Evolutionary conservation across 352 stramenopile species (phyloP), one percentile per base, ranked within the genome.

Genomic region (Elongisporangium undulatum): DNA sequence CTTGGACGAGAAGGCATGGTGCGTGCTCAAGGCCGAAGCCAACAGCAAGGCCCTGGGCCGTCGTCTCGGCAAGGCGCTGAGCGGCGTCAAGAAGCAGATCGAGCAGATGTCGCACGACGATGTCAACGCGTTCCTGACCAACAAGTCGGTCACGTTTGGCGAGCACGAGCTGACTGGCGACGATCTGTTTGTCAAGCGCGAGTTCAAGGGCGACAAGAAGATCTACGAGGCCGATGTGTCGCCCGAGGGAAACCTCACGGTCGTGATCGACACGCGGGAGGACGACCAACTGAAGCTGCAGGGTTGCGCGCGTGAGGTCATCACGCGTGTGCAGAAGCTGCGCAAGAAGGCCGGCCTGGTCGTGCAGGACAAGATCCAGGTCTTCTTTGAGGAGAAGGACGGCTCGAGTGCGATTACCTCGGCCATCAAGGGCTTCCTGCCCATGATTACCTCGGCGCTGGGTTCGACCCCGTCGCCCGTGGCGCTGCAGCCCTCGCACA

Each of bases 241-340:
- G 34, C 66, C 72, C 0, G 86, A 97, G 61, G 91, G 95, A 55
- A 90, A 95, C 67, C 78, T 98, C 22, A 93, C 98, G 59, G 92
- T 99, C 22, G 89, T 97, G 34, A 87, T 99, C 54, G 96, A 99
- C 73, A 97, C 86, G 23, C 92, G 89, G 26, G 86, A 98, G 69
- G 95, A 99, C 72, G 93, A 99, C 61, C 78, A 97, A 59, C 93
- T 99, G 15, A 91, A 98, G 56, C 80, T 86, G 59, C 87, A 97
- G 60, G 96, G 95, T 53, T 90, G 88, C 60, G 91, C 97, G 3
- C 93, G 98, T 62, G 96, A 99, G 69, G 85, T 99, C 52, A 97
- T 99, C 61, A 99, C 97, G 66, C 89, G 93, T 45, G 95, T 99
- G 66, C 98, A 99, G 74, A 99, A 99, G 77, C 78, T 99, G 54